Evolutionary conservation across 768 basidiomycete genomes (phyloP).

Genomic region (Paxillus rubicundulus): DNA sequence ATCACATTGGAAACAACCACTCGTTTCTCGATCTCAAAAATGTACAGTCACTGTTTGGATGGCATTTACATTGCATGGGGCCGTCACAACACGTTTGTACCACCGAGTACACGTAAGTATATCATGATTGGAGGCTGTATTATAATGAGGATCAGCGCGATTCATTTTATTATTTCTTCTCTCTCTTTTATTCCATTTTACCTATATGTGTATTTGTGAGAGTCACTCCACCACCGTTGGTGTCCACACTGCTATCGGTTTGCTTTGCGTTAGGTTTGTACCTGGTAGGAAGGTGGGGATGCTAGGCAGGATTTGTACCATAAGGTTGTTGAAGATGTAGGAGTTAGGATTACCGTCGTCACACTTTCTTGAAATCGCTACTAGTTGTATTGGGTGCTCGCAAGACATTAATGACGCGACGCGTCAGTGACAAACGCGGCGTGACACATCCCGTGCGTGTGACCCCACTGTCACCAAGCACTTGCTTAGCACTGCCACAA

Average conservation of each 20-base stretch:
- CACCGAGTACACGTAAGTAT: constrained; percentile 8
- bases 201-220: constrained; percentile 17
- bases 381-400: constrained; percentile 2
- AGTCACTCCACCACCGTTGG: constrained; percentile 5
- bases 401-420: constrained; percentile 14
- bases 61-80: constrained; percentile 3
- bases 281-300: constrained; percentile 8
- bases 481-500: constrained; percentile 18
- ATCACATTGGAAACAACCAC: constrained; percentile 18
- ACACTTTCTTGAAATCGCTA: constrained; percentile 21
- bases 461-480: constrained; percentile 2
- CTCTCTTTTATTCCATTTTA: neutral
- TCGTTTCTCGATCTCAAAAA: constrained; percentile 20
- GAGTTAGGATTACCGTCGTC: constrained; percentile 3
- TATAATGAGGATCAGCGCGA: constrained; percentile 10
- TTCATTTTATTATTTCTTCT: constrained; percentile 8
- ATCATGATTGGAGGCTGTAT: constrained; percentile 15
- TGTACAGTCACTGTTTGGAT: constrained; percentile 16
- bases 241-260: constrained; percentile 18
- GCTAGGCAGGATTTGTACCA: constrained; percentile 20
- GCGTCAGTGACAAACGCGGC: constrained; percentile 27
- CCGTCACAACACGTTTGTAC: neutral
- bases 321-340: constrained; percentile 13
- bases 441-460: constrained; percentile 30
- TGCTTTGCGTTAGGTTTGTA: constrained; percentile 22